phyloP scores from a whole-genome alignment of 2,329 filamentous ascomycete genomes.

The Aspergillus sp. region DNA sequence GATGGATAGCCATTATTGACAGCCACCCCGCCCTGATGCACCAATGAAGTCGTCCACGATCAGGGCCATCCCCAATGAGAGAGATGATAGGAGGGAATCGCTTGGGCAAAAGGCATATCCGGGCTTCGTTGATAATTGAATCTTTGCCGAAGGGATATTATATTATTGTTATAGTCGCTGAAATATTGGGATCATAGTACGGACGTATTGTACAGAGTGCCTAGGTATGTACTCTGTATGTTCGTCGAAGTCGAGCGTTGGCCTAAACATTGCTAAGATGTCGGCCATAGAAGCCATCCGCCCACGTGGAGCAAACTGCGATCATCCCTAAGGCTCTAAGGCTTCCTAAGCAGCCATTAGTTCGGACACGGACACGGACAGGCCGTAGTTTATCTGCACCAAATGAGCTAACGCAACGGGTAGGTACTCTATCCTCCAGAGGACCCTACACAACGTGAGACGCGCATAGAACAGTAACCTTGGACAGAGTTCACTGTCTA shows the following conservation, averaged over 20 bases:
- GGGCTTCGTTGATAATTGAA: too few relatives aligned
- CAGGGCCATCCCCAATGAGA: neutral
- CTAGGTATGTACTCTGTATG: too few relatives aligned
- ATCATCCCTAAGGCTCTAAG: slow-evolving; percentile 7
- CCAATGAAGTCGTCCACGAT: neutral
- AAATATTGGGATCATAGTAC: too few relatives aligned
- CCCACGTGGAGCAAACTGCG: slow-evolving; percentile 19
- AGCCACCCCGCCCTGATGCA: slow-evolving; percentile 1
- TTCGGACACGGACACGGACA: slow-evolving; percentile 11
- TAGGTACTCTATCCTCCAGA: neutral
- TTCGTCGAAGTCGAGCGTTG: too few relatives aligned
- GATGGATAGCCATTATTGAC: neutral
- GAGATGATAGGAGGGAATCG: too few relatives aligned
- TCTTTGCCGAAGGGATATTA: too few relatives aligned
- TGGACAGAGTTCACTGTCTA: too few relatives aligned
- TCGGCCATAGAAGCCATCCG: neutral
- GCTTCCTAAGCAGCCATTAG: slow-evolving; percentile 14
- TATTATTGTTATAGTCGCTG: too few relatives aligned
- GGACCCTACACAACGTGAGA: too few relatives aligned
- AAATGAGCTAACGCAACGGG: neutral
- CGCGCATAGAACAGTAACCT: neutral
- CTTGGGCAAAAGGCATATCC: too few relatives aligned
- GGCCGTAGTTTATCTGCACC: slow-evolving; percentile 1
- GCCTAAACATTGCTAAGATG: too few relatives aligned
- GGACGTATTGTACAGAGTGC: too few relatives aligned